phyloP scores from a whole-genome alignment of 371 early-diverging fungal genomes.

The Basidiobolus meristosporus region DNA sequence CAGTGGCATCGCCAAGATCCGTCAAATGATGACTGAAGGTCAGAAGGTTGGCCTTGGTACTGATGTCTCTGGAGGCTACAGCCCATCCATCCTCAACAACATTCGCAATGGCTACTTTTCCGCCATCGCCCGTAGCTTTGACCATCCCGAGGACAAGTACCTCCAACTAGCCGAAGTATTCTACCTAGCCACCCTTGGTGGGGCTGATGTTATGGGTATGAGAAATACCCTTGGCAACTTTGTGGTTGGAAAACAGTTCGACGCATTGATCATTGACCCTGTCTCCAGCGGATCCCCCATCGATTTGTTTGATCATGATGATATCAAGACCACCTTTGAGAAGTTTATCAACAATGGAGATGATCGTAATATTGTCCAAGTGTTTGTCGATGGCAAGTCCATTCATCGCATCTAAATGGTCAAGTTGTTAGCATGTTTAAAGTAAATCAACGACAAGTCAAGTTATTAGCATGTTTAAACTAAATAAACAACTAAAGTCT shows the following conservation, averaged over 20 bases:
- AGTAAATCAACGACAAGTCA: too few species aligned
- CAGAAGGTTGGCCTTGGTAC: slow-evolving; percentile 82
- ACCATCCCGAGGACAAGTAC: too few species aligned
- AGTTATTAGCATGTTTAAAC: too few species aligned
- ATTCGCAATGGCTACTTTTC: slow-evolving; percentile 60
- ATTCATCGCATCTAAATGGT: too few species aligned
- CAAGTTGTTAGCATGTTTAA: too few species aligned
- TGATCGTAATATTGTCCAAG: slow-evolving; percentile 4
- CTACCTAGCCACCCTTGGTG: slow-evolving; percentile 85
- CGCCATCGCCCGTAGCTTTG: too few species aligned
- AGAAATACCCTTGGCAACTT: slow-evolving; percentile 60
- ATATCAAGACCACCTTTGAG: too few species aligned
- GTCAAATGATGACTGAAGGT: slow-evolving; percentile 39
- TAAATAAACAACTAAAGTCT: too few species aligned
- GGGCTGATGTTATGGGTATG: slow-evolving; percentile 58
- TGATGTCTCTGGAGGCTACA: slow-evolving; percentile 78
- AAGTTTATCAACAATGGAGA: slow-evolving; percentile 6
- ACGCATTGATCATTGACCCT: slow-evolving; percentile 65
- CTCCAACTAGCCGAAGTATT: too few species aligned
- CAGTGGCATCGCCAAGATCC: slow-evolving; percentile 66
- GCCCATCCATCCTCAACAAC: slow-evolving; percentile 66
- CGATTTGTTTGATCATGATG: slow-evolving; percentile 27
- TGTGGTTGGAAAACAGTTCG: slow-evolving; percentile 64
- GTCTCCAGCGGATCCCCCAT: slow-evolving; percentile 12
- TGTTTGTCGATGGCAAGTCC: slow-evolving; percentile 5